Evolutionary conservation across 805 yeast species (phyloP).

Genomic region (Nakazawaea ishiwadae): DNA sequence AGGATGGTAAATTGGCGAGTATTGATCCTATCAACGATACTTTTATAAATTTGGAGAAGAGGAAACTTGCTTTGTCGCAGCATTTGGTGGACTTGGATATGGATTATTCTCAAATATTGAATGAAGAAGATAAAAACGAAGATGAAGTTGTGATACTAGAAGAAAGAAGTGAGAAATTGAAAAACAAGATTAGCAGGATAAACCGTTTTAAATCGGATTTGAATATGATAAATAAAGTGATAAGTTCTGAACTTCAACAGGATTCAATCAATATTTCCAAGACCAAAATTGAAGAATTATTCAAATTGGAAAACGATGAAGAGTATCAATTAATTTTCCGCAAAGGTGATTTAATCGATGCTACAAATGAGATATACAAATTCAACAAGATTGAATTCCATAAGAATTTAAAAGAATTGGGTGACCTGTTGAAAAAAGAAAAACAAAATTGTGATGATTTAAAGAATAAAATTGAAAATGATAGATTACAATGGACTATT

Average conservation of each 20-base stretch:
- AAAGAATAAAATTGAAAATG: conserved; percentile 10
- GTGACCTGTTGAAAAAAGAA: conserved; percentile 8
- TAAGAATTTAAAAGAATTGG: conserved; percentile 8
- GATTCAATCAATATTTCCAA: conserved; percentile 1
- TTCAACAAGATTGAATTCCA: conserved; percentile 11
- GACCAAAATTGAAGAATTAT: conserved; percentile 6
- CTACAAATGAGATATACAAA: conserved; percentile 1
- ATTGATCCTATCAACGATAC: conserved; percentile 10
- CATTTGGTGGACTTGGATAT: conserved; percentile 8
- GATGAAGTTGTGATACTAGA: not conserved
- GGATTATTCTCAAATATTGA: conserved; percentile 6
- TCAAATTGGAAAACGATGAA: conserved; percentile 9
- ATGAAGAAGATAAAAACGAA: not conserved
- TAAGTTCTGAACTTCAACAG: conserved; percentile 2
- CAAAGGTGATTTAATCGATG: conserved; percentile 7
- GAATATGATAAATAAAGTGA: conserved; percentile 6
- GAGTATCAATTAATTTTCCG: conserved; percentile 11
- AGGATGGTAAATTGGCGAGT: conserved; percentile 1
- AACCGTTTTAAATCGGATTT: conserved; percentile 7
- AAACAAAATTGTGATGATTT: conserved; percentile 11
- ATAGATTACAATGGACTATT: conserved; percentile 4
- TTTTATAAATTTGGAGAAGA: conserved; percentile 9
- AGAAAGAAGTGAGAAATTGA: not conserved
- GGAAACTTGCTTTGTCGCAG: conserved; percentile 7
- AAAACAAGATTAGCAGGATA: not conserved